Conservation (phyloP, 2,329 filamentous ascomycete genomes). For the Teratosphaeria nubilosa region DNA sequence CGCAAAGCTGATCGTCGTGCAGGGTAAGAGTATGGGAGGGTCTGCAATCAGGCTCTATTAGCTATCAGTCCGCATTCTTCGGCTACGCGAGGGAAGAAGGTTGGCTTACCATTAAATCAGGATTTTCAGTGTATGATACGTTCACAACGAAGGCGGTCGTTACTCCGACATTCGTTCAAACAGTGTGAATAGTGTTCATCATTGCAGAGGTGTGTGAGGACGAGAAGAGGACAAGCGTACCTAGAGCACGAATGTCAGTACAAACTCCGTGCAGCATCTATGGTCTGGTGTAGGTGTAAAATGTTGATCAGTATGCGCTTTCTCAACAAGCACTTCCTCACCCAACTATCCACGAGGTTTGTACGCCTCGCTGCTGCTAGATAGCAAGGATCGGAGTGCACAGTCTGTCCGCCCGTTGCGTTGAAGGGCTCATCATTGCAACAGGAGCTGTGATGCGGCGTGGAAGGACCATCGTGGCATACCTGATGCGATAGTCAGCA, state of each 20-base stretch:
- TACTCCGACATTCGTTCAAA: slow-evolving; percentile 47
- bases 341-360: slow-evolving; percentile 50
- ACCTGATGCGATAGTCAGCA: slow-evolving; percentile 12
- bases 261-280: background rate
- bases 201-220: slow-evolving; percentile 33
- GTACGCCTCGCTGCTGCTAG: slow-evolving; percentile 50
- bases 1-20: background rate
- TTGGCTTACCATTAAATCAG: slow-evolving; percentile 58
- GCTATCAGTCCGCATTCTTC: background rate
- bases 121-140: slow-evolving; percentile 51
- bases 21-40: background rate
- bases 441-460: slow-evolving; percentile 15
- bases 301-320: slow-evolving; percentile 51
- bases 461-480: background rate
- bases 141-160: slow-evolving; percentile 44
- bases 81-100: background rate
- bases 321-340: slow-evolving; percentile 56
- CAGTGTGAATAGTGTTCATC: slow-evolving; percentile 65
- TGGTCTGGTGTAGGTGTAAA: background rate
- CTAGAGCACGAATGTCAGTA: slow-evolving; percentile 9
- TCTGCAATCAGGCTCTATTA: slow-evolving; percentile 2
- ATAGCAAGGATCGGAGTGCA: slow-evolving; percentile 39
- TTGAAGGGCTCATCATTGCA: slow-evolving; percentile 53
- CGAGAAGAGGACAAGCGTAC: slow-evolving; percentile 5
- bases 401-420: slow-evolving; percentile 59